Evolutionary conservation across 73 alveolate species (phyloP), one percentile per base, ranked within the genome.

Genomic region (Uronychia binucleata): DNA sequence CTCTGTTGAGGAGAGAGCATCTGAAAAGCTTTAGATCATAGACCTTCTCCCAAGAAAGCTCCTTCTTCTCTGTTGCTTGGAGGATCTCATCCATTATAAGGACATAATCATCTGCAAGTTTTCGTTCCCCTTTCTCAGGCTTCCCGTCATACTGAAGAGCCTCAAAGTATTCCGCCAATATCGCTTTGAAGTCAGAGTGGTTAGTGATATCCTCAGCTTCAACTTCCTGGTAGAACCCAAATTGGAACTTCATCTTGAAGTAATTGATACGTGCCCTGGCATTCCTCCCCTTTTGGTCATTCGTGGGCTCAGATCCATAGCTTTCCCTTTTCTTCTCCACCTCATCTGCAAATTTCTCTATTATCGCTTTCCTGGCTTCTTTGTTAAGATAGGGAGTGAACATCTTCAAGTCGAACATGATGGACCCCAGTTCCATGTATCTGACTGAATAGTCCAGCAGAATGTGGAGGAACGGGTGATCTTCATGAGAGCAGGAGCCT

Each of bases 91-190:
- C 75, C 5, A 85, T 77, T 0, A 85, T 26, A 0, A 32, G 8
- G 30, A 78, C 75, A 26, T 26, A 30, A 57, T 85, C 91, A 77
- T 85, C 91, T 28, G 91, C 86, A 19, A 77, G 33, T 77, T 85
- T 85, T 27, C 91, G 8, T 85, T 85, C 91, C 8, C 91, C 91
- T 78, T 77, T 77, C 82, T 85, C 91, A n/a, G 91, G 91, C 34
- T 77, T 78, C 13, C 91, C 91, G 78, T 85, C 91, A n/a, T 28
- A 31, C 27, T 27, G 1, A 5, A 85, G n/a, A 57, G 32, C 59
- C 5, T 59, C 34, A 8, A 57, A 29, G 82, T 77, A 85, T 1
- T 30, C 34, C 0, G 1, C 57, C 1, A 67, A 33, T 28, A 84
- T 27, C 1, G 26, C 13, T 1, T 58, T 67, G 57, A 31, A 33